Evolutionary conservation across 805 yeast species (phyloP).

Genomic region (Candida taoyuanica): DNA sequence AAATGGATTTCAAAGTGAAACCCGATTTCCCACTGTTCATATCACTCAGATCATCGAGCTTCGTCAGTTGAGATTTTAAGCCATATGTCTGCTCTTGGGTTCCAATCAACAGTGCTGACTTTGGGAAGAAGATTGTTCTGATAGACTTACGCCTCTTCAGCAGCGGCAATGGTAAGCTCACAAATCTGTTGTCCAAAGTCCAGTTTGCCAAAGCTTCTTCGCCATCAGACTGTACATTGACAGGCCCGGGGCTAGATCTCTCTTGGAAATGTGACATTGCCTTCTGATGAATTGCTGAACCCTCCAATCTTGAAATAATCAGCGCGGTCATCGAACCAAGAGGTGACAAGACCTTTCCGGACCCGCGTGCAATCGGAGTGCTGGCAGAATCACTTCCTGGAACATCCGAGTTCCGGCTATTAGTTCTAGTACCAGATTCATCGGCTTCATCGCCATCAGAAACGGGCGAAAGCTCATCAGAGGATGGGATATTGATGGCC

Average conservation of each 20-base stretch:
- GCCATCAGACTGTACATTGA: too few relatives aligned
- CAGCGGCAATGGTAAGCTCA: slow-evolving; percentile 3
- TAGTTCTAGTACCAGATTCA: neutral
- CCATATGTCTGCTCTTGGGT: neutral
- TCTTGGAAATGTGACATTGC: slow-evolving; percentile 7
- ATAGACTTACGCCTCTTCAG: slow-evolving; percentile 14
- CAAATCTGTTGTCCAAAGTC: slow-evolving; percentile 15
- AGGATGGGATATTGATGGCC: neutral
- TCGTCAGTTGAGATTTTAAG: too few relatives aligned
- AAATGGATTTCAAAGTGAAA: slow-evolving; percentile 6
- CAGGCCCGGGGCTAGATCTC: too few relatives aligned
- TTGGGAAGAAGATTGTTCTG: slow-evolving; percentile 17
- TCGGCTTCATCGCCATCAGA: neutral
- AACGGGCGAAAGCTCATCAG: neutral
- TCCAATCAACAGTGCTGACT: slow-evolving; percentile 6
- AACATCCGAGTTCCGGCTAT: neutral
- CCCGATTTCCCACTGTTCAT: neutral
- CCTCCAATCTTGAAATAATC: slow-evolving; percentile 5
- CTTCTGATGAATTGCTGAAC: neutral
- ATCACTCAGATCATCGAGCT: too few relatives aligned
- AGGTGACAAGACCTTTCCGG: slow-evolving; percentile 4
- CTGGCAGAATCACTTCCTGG: too few relatives aligned
- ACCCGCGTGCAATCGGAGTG: too few relatives aligned
- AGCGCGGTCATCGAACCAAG: slow-evolving; percentile 15
- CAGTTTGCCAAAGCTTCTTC: too few relatives aligned